These are phyloP conservation scores for Drechslerella stenobrocha DNA, from an alignment of 2,329 filamentous ascomycete genomes.

Conservation along the genomic window DNA sequence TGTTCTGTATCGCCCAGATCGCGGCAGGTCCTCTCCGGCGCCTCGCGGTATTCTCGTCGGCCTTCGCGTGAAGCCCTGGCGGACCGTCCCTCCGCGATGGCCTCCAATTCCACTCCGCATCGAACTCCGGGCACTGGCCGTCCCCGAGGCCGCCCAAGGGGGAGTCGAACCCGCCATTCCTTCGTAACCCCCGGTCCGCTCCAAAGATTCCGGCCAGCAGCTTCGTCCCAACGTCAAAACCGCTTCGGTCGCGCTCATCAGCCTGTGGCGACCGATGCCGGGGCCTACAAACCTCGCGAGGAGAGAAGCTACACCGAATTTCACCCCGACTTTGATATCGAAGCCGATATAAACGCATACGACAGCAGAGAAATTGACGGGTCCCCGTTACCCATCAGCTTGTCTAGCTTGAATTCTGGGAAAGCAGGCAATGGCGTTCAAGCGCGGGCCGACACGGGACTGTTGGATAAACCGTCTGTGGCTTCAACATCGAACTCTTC, in stretches of 20 bases:
- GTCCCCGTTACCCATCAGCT: conserved; percentile 20
- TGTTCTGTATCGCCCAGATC: conserved; percentile 9
- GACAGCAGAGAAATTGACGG: conserved; percentile 84
- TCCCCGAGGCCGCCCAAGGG: conserved; percentile 40
- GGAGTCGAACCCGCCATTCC: conserved; percentile 39
- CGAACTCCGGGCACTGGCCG: conserved; percentile 43
- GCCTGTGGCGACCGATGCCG: conserved; percentile 63
- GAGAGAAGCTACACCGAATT: conserved; percentile 98
- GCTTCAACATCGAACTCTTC: conserved; percentile 53
- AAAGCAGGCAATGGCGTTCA: conserved; percentile 59
- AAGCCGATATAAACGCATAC: conserved; percentile 75
- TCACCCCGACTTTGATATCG: conserved; percentile 90
- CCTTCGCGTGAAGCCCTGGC: conserved; percentile 10
- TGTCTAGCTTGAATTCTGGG: conserved; percentile 15
- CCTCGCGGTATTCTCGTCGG: conserved; percentile 15
- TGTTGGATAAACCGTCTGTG: conserved; percentile 57
- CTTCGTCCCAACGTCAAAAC: conserved; percentile 25
- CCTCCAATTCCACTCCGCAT: conserved; percentile 32
- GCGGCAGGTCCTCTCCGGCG: not conserved
- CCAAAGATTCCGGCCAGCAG: conserved; percentile 27
- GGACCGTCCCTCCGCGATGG: conserved; percentile 24
- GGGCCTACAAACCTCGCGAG: conserved; percentile 95
- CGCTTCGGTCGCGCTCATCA: conserved; percentile 37
- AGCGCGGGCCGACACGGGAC: conserved; percentile 54
- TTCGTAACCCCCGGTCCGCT: conserved; percentile 29